phyloP scores from a whole-genome alignment of 106 monocot genomes.

The Phalaenopsis equestris region DNA sequence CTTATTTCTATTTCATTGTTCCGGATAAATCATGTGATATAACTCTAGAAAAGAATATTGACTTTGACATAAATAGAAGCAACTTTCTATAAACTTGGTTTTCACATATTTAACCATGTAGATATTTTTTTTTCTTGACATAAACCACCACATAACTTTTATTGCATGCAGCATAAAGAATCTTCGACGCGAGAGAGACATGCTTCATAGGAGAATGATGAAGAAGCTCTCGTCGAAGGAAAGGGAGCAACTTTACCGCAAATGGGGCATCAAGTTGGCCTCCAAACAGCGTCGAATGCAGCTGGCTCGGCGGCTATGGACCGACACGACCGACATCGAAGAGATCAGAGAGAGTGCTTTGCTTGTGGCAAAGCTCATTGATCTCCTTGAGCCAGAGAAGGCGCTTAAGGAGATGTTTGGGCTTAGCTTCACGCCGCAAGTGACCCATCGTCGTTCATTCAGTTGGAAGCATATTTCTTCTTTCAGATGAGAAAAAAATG shows the following conservation, averaged over 20 bases:
- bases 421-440: constrained; percentile 55
- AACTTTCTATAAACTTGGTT: too few relatives aligned
- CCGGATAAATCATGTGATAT: too few relatives aligned
- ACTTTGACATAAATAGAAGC: too few relatives aligned
- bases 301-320: constrained; percentile 53
- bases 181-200: constrained; percentile 70
- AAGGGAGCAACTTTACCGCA: constrained; percentile 50
- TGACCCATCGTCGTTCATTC: constrained; percentile 31
- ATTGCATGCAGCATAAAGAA: constrained; percentile 30
- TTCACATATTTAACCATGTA: too few relatives aligned
- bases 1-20: too few relatives aligned
- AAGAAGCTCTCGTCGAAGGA: constrained; percentile 38
- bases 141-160: too few relatives aligned
- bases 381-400: constrained; percentile 37
- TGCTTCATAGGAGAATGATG: constrained; percentile 51
- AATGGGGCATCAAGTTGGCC: constrained; percentile 72
- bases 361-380: constrained; percentile 59
- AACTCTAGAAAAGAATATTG: too few relatives aligned
- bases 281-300: constrained; percentile 67
- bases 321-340: constrained; percentile 36
- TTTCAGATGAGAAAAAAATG: constrained; percentile 4
- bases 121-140: too few relatives aligned
- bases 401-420: constrained; percentile 80
- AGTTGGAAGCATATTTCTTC: constrained; percentile 41
- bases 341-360: constrained; percentile 72